Conservation (phyloP, 306 rosid species). For the Vachellia pachyceras region DNA sequence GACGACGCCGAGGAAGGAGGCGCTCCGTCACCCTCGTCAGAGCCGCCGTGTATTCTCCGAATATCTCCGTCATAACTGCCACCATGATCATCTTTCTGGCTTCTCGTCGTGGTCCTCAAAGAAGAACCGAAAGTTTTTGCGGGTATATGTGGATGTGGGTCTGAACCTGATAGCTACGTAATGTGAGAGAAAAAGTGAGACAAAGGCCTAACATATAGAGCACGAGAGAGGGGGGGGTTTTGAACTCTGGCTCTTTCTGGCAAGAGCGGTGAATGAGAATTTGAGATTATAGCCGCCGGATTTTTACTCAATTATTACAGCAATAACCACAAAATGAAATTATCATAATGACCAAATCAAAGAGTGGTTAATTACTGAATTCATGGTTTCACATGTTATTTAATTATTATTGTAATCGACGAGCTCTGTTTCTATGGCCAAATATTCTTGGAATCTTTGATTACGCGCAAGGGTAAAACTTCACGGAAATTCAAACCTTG, state of each 20-base stretch:
- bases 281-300: not conserved
- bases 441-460: not conserved
- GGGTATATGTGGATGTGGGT: not conserved
- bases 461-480: constrained; percentile 26
- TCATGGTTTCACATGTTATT: not conserved
- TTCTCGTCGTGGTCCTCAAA: not conserved
- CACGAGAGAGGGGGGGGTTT: not conserved
- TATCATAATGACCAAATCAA: constrained; percentile 23
- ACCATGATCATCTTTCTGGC: constrained; percentile 60
- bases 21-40: constrained; percentile 54
- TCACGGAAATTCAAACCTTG: not conserved
- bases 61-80: constrained; percentile 50
- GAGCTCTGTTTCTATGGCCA: not conserved
- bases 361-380: not conserved
- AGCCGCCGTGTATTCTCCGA: constrained; percentile 52
- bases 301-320: not conserved
- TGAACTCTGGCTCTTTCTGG: constrained; percentile 22
- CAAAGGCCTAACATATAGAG: not conserved
- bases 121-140: not conserved
- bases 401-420: not conserved
- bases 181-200: not conserved
- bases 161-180: constrained; percentile 1
- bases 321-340: not conserved
- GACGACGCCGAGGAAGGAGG: constrained; percentile 37
- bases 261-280: not conserved